Evolutionary conservation across 306 rosid species (phyloP), one percentile per base, ranked within the genome.

Genomic region (Quercus mongolica): DNA sequence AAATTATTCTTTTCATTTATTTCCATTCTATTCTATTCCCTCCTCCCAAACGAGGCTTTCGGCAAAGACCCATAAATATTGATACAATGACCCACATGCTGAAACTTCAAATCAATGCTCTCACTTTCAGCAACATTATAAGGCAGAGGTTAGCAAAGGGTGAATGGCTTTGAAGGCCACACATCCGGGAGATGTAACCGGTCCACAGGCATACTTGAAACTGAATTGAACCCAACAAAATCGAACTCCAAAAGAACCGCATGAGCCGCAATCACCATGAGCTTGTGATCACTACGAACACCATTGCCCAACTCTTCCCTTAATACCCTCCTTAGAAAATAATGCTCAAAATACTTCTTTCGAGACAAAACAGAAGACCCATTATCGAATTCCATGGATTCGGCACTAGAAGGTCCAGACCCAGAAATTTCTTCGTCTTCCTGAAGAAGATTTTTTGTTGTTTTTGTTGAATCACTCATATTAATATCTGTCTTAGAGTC

Each of bases 171-270:
- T 0, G 87, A 88, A 55, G 90, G 84, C 86, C 85, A 81, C 3
- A 78, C 77, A 6, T 82, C 86, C 1, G 88, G 78, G 58, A 86
- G 79, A 77, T 74, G 76, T 21, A 83, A 77, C 63, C 68, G 65
- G 49, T 65, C 70, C 19, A 74, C 69, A 57, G 46, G 83, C 65
- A 17, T 38, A 73, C 88, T 83, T 2, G 89, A 85, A 64, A 78
- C 74, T 2, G 81, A 63, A 74, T 87, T 88, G 13, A 79, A 81
- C 54, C 76, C 76, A 38, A 91, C 88, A 51, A 94, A 88, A 20
- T 95, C 97, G 21, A 92, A 92, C 79, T 94, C 99, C 38, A 90
- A 75, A 49, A 94, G 67, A 64, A 91, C 89, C 0, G 86, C 90
- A 67, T 94, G 97, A 51, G 91, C 90, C 1, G 87, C 83, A 56